Conservation (phyloP, 2,329 filamentous ascomycete species). For the Botrytis deweyae region DNA sequence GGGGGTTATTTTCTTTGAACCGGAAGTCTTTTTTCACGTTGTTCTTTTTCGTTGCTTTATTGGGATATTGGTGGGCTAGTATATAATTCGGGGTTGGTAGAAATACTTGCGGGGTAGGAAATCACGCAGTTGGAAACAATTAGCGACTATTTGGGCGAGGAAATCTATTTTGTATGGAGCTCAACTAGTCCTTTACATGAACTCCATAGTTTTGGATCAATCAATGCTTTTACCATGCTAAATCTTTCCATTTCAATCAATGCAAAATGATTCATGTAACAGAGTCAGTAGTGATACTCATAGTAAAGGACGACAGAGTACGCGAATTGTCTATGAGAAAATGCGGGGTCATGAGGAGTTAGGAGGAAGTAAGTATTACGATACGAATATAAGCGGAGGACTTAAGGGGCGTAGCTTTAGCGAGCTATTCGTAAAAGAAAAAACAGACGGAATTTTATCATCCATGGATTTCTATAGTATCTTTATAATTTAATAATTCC, state of each 20-base stretch:
- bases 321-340: neutral
- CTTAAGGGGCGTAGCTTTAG: neutral
- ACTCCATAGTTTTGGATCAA: neutral
- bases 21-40: neutral
- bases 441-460: too few species aligned
- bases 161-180: neutral
- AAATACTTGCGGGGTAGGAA: neutral
- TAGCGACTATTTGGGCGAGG: neutral
- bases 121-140: neutral
- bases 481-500: too few species aligned
- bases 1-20: neutral
- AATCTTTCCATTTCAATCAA: fast-evolving
- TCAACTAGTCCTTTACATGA: neutral
- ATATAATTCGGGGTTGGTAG: neutral
- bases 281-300: neutral
- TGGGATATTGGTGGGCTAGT: neutral
- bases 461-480: too few species aligned
- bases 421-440: neutral
- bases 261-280: neutral
- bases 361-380: neutral
- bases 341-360: neutral
- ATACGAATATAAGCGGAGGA: neutral
- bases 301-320: neutral
- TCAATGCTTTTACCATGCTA: neutral
- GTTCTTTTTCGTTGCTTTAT: neutral